Base-by-base conservation (phyloP, 2,329 filamentous ascomycete genomes). In the Bipolaris cookei region DNA sequence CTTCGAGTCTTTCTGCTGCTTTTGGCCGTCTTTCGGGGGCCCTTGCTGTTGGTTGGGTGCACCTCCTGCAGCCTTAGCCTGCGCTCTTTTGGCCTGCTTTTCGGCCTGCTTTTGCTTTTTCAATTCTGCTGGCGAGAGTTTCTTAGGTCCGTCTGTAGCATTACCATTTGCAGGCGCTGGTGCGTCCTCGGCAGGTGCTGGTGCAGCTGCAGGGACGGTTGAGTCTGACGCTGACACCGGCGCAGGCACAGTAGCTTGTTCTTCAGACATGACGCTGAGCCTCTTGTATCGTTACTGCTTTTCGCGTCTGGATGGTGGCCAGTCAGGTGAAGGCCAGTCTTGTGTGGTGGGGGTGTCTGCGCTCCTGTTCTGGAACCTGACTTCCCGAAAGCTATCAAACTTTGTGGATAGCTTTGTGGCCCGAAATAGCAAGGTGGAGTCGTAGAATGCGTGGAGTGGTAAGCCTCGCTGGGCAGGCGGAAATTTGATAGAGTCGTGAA, bases 41-140 rank as follows among this genome's bases (percentile, higher is more conserved):
- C 66, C 69, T 60, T 71, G 67, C 56, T 68, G 79, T 73, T 67
- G 77, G 70, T 56, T 73, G 74, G 54, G 28, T 73, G 73, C 61
- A 2, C 58, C 56, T 20, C 60, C 63, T 14, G 69, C 46, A 6
- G 80, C 73, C 89, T 91, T 69, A 83, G 86, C 71, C 88, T 73
- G 88, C 46, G 90, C 91, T 79, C 94, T 85, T 59, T 91, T 84
- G 44, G 92, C 92, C 50, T 90, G 90, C 80, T 97, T 98, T 75
- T 97, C 94, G 30, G 91, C 93, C 76, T 97, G 94, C 60, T 90
- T 89, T 74, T 87, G 88, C 70, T 93, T 94, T 79, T 98, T 98
- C 70, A 96, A 74, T 77, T 96, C 90, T 18, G 91, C 92, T 34
- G 84, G 84, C 1, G 90, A 87, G 30, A 90, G 80, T 74, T 91